Conservation (phyloP, 495 filamentous ascomycete species). For the Tuber microsphaerosporum region DNA sequence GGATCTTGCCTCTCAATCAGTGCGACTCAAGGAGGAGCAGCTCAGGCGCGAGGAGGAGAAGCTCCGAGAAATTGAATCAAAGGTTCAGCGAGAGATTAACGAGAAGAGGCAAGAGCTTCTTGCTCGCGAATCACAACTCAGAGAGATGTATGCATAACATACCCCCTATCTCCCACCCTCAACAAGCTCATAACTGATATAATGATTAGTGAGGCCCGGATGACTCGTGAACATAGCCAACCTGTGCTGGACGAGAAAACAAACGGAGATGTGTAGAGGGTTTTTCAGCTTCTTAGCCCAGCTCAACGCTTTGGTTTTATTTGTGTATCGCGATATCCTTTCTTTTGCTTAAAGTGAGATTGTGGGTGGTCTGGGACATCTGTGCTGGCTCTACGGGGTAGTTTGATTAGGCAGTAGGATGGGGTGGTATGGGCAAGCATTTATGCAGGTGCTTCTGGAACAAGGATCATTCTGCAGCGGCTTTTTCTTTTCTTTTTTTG, state of each 20-base stretch:
- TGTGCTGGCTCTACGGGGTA: background rate
- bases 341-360: background rate
- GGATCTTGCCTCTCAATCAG: constrained; percentile 90
- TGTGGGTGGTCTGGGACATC: background rate
- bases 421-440: background rate
- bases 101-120: constrained; percentile 98
- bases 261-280: constrained; percentile 38
- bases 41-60: constrained; percentile 98
- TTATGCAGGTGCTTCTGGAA: background rate
- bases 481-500: constrained; percentile 26
- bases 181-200: background rate
- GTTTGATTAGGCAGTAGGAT: background rate
- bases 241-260: constrained; percentile 27
- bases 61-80: constrained; percentile 95
- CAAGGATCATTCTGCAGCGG: background rate
- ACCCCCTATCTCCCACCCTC: background rate
- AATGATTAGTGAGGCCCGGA: constrained; percentile 54
- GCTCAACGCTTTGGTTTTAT: background rate
- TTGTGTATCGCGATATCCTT: constrained; percentile 4
- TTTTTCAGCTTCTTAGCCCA: background rate
- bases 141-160: constrained; percentile 59
- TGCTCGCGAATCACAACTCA: constrained; percentile 93
- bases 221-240: constrained; percentile 55
- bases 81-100: constrained; percentile 98
- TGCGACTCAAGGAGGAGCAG: constrained; percentile 98